Conservation (phyloP, 1,284 basidiomycete genomes). For the Trametes pubescens region DNA sequence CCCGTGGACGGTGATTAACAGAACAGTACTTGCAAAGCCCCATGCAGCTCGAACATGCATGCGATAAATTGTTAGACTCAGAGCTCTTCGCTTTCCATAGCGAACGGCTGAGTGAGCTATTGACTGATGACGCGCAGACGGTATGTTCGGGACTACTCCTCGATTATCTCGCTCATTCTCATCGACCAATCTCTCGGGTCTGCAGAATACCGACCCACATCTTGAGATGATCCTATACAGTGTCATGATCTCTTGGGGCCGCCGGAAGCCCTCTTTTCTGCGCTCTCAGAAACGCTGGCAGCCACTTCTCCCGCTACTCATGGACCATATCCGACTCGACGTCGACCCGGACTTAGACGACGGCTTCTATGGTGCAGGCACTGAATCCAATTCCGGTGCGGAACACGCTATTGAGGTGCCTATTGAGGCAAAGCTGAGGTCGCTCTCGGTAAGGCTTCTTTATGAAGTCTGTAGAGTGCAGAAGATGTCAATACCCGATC, state of each 20-base stretch:
- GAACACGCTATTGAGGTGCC: conserved; percentile 59
- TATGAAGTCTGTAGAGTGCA: conserved; percentile 94
- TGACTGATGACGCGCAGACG: conserved; percentile 73
- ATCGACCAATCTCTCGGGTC: not conserved
- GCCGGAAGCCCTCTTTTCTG: conserved; percentile 73
- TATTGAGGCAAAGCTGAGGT: conserved; percentile 82
- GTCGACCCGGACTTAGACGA: conserved; percentile 75
- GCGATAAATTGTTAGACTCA: conserved; percentile 76
- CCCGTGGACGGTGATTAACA: conserved; percentile 40
- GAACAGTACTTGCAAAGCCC: conserved; percentile 85
- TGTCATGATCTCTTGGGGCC: conserved; percentile 80
- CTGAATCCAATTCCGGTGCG: conserved; percentile 44
- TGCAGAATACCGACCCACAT: conserved; percentile 89
- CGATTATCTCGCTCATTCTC: conserved; percentile 10
- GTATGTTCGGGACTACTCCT: conserved; percentile 50
- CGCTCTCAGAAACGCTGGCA: conserved; percentile 85
- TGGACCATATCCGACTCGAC: conserved; percentile 79
- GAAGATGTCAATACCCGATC: conserved; percentile 77
- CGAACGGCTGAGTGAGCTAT: conserved; percentile 85
- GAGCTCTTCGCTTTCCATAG: conserved; percentile 90
- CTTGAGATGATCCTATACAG: conserved; percentile 83
- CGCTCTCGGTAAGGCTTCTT: conserved; percentile 77
- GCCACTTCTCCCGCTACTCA: conserved; percentile 81
- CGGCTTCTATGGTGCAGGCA: conserved; percentile 54
- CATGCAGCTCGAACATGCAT: conserved; percentile 84